These are phyloP conservation scores for Herpetospermum pedunculosum DNA, from an alignment of 306 rosid species.

Conservation along the genomic window DNA sequence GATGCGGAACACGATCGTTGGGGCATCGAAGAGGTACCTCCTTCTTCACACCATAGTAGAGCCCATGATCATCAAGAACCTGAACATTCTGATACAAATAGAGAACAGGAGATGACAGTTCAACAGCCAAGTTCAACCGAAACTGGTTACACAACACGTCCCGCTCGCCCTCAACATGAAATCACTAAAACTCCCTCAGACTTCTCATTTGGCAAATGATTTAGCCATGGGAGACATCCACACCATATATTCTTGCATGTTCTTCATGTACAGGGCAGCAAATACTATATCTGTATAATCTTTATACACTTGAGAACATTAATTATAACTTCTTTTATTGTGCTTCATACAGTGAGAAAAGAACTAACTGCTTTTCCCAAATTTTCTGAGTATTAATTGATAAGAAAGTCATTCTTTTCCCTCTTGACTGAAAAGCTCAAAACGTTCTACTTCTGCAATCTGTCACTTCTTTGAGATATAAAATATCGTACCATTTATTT, in stretches of 20 bases:
- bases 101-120: slow-evolving; percentile 17
- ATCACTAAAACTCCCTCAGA: slow-evolving; percentile 14
- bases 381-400: neutral
- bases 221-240: neutral
- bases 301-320: neutral
- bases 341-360: neutral
- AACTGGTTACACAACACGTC: neutral
- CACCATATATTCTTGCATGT: neutral
- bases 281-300: neutral
- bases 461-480: neutral
- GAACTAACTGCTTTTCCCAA: neutral
- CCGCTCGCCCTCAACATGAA: slow-evolving; percentile 20
- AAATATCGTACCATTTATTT: too few species aligned
- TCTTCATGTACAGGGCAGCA: slow-evolving; percentile 5
- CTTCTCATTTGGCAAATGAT: slow-evolving; percentile 33
- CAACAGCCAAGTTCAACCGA: slow-evolving; percentile 12
- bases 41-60: slow-evolving; percentile 14
- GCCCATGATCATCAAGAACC: slow-evolving; percentile 9
- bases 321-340: neutral
- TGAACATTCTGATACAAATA: neutral
- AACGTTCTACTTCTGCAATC: too few species aligned
- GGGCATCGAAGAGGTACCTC: slow-evolving; percentile 20
- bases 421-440: too few species aligned
- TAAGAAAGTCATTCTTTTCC: neutral
- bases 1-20: slow-evolving; percentile 21